Evolutionary conservation across 805 yeast species (phyloP).

Genomic region (Pichia sporocuriosa): DNA sequence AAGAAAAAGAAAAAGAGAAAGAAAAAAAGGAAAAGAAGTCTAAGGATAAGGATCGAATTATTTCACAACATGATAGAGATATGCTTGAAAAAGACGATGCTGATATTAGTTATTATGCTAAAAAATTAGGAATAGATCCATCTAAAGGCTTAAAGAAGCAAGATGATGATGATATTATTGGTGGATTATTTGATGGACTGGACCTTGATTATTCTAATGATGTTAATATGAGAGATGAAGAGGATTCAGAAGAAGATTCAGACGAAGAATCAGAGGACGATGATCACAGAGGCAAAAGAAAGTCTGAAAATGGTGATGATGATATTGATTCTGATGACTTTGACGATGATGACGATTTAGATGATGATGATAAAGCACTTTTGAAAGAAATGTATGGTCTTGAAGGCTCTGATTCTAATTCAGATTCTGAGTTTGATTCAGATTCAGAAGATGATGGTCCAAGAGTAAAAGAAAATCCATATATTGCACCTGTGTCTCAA

Average conservation of each 20-base stretch:
- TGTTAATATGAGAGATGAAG: slow-evolving; percentile 16
- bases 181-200: slow-evolving; percentile 72
- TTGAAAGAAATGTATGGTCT: slow-evolving; percentile 29
- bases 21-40: slow-evolving; percentile 6
- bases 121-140: slow-evolving; percentile 63
- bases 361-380: slow-evolving; percentile 27
- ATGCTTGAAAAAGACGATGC: slow-evolving; percentile 57
- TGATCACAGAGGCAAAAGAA: slow-evolving; percentile 6
- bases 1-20: neutral
- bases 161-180: slow-evolving; percentile 73
- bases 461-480: slow-evolving; percentile 61
- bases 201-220: slow-evolving; percentile 34
- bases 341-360: slow-evolving; percentile 27
- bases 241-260: slow-evolving; percentile 8
- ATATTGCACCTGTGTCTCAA: slow-evolving; percentile 63
- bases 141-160: slow-evolving; percentile 44
- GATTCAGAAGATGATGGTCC: slow-evolving; percentile 27
- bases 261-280: neutral
- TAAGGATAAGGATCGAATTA: slow-evolving; percentile 3
- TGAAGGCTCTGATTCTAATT: slow-evolving; percentile 20
- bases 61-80: slow-evolving; percentile 41
- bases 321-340: slow-evolving; percentile 26
- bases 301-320: slow-evolving; percentile 20
- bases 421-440: slow-evolving; percentile 17
- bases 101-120: slow-evolving; percentile 78